Evolutionary conservation across 495 filamentous ascomycete genomes (phyloP).

Genomic region (Lophium mytilinum): DNA sequence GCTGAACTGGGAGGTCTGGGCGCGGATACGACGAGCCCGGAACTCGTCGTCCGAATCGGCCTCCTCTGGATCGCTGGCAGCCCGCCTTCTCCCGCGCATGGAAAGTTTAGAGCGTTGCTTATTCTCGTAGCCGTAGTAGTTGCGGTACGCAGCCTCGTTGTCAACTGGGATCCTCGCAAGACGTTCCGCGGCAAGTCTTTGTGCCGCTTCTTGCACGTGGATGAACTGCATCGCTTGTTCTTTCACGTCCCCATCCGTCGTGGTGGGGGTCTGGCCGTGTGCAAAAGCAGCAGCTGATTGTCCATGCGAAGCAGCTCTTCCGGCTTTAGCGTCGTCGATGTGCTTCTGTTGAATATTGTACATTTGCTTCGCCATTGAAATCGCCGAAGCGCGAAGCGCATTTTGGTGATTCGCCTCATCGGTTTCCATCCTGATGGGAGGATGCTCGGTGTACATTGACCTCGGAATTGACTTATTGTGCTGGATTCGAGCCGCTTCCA

Average conservation of each 20-base stretch:
- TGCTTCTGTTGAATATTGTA: slow-evolving; percentile 57
- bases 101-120: slow-evolving; percentile 46
- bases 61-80: slow-evolving; percentile 57
- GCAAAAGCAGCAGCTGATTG: slow-evolving; percentile 37
- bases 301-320: slow-evolving; percentile 22
- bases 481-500: slow-evolving; percentile 50
- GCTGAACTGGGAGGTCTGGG: slow-evolving; percentile 70
- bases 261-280: slow-evolving; percentile 34
- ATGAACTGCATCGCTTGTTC: slow-evolving; percentile 42
- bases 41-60: slow-evolving; percentile 54
- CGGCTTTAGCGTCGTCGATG: slow-evolving; percentile 37
- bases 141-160: slow-evolving; percentile 58
- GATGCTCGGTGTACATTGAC: slow-evolving; percentile 67
- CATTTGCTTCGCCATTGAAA: slow-evolving; percentile 84
- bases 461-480: slow-evolving; percentile 45
- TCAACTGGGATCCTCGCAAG: slow-evolving; percentile 64
- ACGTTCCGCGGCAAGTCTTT: slow-evolving; percentile 74
- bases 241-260: slow-evolving; percentile 28
- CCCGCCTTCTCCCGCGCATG: slow-evolving; percentile 51
- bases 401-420: slow-evolving; percentile 65
- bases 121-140: slow-evolving; percentile 60
- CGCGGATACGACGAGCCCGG: slow-evolving; percentile 62
- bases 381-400: slow-evolving; percentile 67
- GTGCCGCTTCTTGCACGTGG: slow-evolving; percentile 72
- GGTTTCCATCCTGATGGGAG: slow-evolving; percentile 60